Evolutionary conservation across 768 basidiomycete genomes (phyloP).

Genomic region (Leccinellum luteum): DNA sequence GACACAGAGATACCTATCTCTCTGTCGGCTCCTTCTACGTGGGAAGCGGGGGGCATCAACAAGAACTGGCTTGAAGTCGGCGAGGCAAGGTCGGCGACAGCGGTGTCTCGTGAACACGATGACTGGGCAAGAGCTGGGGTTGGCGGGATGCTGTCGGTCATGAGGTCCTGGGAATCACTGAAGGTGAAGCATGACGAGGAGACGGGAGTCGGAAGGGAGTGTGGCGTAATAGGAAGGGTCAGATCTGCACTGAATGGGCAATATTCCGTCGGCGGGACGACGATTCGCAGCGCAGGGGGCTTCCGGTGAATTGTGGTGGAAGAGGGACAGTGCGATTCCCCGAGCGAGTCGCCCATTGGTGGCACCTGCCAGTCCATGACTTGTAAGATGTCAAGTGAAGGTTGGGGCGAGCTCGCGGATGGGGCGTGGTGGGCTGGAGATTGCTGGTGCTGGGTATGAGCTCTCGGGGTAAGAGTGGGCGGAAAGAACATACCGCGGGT

Average conservation of each 20-base stretch:
- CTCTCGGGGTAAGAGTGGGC: background rate
- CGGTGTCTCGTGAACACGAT: slow-evolving; percentile 4
- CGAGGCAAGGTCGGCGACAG: slow-evolving; percentile 19
- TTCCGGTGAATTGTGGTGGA: slow-evolving; percentile 14
- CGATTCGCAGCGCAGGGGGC: slow-evolving; percentile 26
- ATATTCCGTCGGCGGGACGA: slow-evolving; percentile 33
- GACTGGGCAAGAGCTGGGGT: slow-evolving; percentile 6
- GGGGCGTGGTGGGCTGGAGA: background rate
- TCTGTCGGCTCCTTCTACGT: slow-evolving; percentile 5
- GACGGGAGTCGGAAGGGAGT: slow-evolving; percentile 24
- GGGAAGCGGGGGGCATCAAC: slow-evolving; percentile 27
- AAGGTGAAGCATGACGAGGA: slow-evolving; percentile 29
- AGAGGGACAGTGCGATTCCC: slow-evolving; percentile 5
- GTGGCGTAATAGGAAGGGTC: slow-evolving; percentile 29
- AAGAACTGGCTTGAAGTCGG: slow-evolving; percentile 29
- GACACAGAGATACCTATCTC: slow-evolving; percentile 12
- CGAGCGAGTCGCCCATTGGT: slow-evolving; percentile 11
- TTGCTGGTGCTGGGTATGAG: background rate
- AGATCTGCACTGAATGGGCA: slow-evolving; percentile 34
- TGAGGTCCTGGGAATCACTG: slow-evolving; percentile 13
- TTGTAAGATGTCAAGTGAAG: slow-evolving; percentile 3
- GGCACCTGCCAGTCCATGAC: slow-evolving; percentile 14
- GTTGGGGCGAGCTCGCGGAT: slow-evolving; percentile 4
- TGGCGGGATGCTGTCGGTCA: slow-evolving; percentile 7
- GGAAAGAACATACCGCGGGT: slow-evolving; percentile 16